Evolutionary conservation across 2,329 filamentous ascomycete genomes (phyloP), one percentile per base, ranked within the genome.

Genomic region (Arachnomyces sp.): DNA sequence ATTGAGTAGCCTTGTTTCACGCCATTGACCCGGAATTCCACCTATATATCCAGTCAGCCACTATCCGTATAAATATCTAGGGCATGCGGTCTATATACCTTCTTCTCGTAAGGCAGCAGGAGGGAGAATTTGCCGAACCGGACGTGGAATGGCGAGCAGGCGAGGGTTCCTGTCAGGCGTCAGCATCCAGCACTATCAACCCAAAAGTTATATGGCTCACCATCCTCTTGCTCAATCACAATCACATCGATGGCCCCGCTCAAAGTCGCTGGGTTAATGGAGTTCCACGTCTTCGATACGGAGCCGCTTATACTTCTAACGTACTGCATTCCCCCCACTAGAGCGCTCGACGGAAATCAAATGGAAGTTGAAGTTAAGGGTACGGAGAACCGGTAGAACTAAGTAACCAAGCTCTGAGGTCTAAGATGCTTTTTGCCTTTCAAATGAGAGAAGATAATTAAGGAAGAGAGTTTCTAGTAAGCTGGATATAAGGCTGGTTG

Each of bases 221-320:
- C 92, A 73, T 98, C 92, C 59, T 90, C 86, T 52, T 93, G 88
- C 65, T 98, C 88, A 43, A 98, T 88, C 40, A 98, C 90, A 52
- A 98, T 94, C 53, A 96, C 90, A 73, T 98, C 92, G 68, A 98
- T 96, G 58, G 92, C 92, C 58, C 92, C 92, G 68, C 87, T 94
- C 42, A 98, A 77, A 9, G 92, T 98, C 33, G 92, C 88, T 37
- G 92, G 92, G 65, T 98, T 98, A 73, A 98, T 94, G 17, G 89
- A 95, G 67, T 98, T 98, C 92, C 92, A 98, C 64, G 92, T 90
- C 69, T 92, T 95, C 54, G 89, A 94, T 55, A 98, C 90, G 38
- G 88, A 93, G 61, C 89, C 89, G 65, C 87, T 92, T 55, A 96
- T 78, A 58, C 89, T 94, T 53, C 92, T 79, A 52, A 96, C 89